These are phyloP conservation scores for Raphanus sativus DNA, from an alignment of 345 rosid genomes.

Conservation along the genomic window DNA sequence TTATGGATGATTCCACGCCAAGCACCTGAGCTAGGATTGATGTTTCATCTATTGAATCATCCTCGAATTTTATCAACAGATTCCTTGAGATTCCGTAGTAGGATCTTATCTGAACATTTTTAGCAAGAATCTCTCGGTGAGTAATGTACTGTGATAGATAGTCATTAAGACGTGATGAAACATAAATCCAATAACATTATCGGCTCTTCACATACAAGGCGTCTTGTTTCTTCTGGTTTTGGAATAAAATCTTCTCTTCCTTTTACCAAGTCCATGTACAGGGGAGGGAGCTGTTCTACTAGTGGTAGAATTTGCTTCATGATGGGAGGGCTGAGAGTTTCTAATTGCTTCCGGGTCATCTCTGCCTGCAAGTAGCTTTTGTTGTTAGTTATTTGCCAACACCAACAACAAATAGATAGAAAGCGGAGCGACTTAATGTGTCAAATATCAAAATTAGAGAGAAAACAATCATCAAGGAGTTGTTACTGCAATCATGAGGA, in stretches of 20 bases:
- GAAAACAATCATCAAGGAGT: neutral
- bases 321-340: constrained; percentile 85
- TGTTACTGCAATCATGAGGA: neutral
- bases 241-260: constrained; percentile 97
- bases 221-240: constrained; percentile 93
- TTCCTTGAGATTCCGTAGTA: constrained; percentile 94
- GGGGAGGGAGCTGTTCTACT: constrained; percentile 92
- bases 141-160: neutral
- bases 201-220: constrained; percentile 69
- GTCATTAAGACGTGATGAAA: neutral
- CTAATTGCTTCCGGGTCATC: constrained; percentile 89
- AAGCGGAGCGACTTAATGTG: neutral
- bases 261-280: constrained; percentile 88
- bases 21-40: constrained; percentile 79
- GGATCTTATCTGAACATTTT: constrained; percentile 69
- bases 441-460: constrained; percentile 5
- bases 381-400: constrained; percentile 1
- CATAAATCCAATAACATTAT: neutral
- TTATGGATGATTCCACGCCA: constrained; percentile 85
- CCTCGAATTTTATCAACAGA: constrained; percentile 83
- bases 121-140: constrained; percentile 9
- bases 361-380: constrained; percentile 66
- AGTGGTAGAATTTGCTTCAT: constrained; percentile 95
- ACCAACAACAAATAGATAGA: neutral
- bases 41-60: constrained; percentile 88